phyloP scores from a whole-genome alignment of 139 green algal genomes.

The Auxenochlorella pyrenoidosa region DNA sequence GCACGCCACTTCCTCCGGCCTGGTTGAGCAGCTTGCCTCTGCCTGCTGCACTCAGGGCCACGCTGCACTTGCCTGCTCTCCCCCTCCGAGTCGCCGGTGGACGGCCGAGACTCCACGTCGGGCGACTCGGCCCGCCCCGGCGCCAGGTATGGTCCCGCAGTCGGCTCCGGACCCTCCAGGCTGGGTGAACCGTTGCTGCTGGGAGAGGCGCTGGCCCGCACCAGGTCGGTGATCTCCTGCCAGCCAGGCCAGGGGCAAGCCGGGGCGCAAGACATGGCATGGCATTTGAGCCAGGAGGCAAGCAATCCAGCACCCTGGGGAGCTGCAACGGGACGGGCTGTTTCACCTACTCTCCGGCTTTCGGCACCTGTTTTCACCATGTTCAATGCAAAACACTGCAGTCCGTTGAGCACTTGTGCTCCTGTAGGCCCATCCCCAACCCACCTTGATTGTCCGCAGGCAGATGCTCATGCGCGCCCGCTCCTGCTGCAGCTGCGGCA shows the following conservation, averaged over 20 bases:
- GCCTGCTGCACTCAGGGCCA: background rate
- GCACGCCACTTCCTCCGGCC: background rate
- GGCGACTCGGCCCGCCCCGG: background rate
- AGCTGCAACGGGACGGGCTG: too few relatives aligned
- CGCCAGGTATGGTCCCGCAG: background rate
- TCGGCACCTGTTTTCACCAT: background rate
- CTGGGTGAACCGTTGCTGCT: background rate
- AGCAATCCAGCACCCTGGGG: too few relatives aligned
- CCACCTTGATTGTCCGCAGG: conserved; percentile 34
- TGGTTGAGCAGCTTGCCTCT: background rate
- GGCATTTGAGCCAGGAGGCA: background rate
- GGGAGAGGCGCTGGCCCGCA: conserved; percentile 8
- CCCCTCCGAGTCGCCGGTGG: background rate
- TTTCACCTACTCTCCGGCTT: too few relatives aligned
- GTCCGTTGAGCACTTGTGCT: background rate
- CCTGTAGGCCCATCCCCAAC: background rate
- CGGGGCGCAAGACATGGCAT: too few relatives aligned
- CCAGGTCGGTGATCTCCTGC: conserved; percentile 31
- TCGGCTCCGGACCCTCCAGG: background rate
- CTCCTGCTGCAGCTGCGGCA: conserved; percentile 23
- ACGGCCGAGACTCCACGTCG: background rate
- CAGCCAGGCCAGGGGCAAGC: background rate
- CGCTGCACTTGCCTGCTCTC: background rate
- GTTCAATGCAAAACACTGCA: background rate
- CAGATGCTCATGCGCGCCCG: conserved; percentile 36